Conservation (phyloP, 2,329 filamentous ascomycete species). For the Trichoderma simmonsii region DNA sequence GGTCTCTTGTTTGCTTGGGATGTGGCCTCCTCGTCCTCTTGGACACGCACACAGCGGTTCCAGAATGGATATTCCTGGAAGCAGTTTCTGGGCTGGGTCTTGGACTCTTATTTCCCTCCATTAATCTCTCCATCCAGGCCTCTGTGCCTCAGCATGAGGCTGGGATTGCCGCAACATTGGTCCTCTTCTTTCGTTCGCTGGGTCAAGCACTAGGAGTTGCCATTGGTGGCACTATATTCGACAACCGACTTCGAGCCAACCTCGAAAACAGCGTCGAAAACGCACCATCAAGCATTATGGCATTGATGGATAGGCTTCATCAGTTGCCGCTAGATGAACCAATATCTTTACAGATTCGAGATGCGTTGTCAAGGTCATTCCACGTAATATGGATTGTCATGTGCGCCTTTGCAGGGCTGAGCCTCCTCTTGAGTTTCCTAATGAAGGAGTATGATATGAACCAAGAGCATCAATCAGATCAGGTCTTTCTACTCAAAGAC, state of each 20-base stretch:
- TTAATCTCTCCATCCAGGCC: background rate
- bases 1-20: background rate
- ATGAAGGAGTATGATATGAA: background rate
- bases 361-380: background rate
- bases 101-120: background rate
- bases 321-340: background rate
- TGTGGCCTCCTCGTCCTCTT: background rate
- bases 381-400: background rate
- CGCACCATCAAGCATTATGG: background rate
- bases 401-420: background rate
- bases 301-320: background rate
- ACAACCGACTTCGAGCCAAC: background rate
- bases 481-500: background rate
- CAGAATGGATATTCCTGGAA: background rate
- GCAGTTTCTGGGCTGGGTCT: background rate
- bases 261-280: background rate
- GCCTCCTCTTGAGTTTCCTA: background rate
- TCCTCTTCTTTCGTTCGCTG: background rate
- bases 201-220: background rate
- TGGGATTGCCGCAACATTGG: background rate
- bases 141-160: background rate
- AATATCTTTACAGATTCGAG: background rate
- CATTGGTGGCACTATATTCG: background rate
- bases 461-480: background rate
- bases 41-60: background rate